Percentiles rank a stretch among this genome's conserved stretches.
Conservation (phyloP, 1,284 basidiomycete species). For the Rhodotorula sp. region DNA sequence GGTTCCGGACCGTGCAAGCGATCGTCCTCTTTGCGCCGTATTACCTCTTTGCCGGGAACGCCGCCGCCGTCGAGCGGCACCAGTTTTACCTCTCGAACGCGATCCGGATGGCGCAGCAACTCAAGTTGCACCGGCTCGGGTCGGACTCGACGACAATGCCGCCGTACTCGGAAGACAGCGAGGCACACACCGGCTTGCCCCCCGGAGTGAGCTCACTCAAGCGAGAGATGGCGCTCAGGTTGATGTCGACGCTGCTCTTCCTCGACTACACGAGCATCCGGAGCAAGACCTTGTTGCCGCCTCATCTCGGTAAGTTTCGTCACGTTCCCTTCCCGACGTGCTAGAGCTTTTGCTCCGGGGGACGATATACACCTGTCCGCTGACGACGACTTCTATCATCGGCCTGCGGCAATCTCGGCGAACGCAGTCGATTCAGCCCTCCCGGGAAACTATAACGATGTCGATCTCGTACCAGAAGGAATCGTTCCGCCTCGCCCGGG, state of each 20-base stretch:
- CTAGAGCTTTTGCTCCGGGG: neutral
- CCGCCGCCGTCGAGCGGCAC: slow-evolving; percentile 30
- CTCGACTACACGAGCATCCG: slow-evolving; percentile 19
- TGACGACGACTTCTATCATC: neutral
- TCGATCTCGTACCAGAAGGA: slow-evolving; percentile 15
- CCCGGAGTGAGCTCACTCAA: slow-evolving; percentile 40
- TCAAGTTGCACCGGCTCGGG: slow-evolving; percentile 39
- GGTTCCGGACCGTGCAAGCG: slow-evolving; percentile 27
- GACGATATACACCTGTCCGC: neutral
- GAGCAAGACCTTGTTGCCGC: slow-evolving; percentile 13
- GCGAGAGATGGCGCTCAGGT: slow-evolving; percentile 33
- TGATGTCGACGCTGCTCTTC: slow-evolving; percentile 21
- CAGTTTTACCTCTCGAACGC: slow-evolving; percentile 31
- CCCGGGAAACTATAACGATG: slow-evolving; percentile 32
- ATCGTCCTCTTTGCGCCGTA: slow-evolving; percentile 20
- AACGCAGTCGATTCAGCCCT: slow-evolving; percentile 20
- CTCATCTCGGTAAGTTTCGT: slow-evolving; percentile 10
- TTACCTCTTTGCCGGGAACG: slow-evolving; percentile 9
- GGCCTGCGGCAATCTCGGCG: too few relatives aligned
- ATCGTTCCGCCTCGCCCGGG: slow-evolving; percentile 17
- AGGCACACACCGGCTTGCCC: slow-evolving; percentile 39
- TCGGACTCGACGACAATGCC: slow-evolving; percentile 34
- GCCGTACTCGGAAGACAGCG: slow-evolving; percentile 4
- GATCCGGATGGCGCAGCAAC: slow-evolving; percentile 35
- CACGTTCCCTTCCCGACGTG: neutral